Evolutionary conservation across 441 rosid genomes (phyloP).

Genomic region (Arabidopsis lyrata): DNA sequence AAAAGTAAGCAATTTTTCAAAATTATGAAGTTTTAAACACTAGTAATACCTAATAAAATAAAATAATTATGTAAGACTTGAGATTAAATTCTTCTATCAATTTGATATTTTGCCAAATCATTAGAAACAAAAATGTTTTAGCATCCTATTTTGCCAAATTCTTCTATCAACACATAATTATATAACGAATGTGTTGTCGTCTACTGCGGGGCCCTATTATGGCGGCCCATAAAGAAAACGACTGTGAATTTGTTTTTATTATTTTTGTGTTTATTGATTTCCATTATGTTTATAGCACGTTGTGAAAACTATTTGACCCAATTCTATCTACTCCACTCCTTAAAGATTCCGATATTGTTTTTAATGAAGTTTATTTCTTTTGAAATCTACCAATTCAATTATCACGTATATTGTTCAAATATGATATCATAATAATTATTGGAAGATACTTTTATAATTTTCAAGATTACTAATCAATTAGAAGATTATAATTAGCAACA

Average conservation of each 20-base stretch:
- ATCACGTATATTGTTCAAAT: not conserved
- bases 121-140: too few species aligned
- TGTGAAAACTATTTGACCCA: conserved; percentile 28
- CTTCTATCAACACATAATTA: too few species aligned
- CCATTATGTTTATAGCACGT: conserved; percentile 32
- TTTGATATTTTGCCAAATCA: too few species aligned
- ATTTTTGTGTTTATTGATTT: conserved; percentile 6
- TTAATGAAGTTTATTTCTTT: not conserved
- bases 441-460: too few species aligned
- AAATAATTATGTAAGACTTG: too few species aligned
- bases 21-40: too few species aligned
- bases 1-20: too few species aligned
- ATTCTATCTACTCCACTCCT: conserved; percentile 26
- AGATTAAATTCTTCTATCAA: too few species aligned
- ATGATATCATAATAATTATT: not conserved
- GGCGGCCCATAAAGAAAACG: conserved; percentile 29
- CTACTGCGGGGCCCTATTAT: conserved; percentile 5
- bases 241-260: conserved; percentile 2
- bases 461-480: too few species aligned
- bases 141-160: too few species aligned
- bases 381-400: not conserved
- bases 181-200: conserved; percentile 14
- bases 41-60: too few species aligned
- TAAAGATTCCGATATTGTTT: not conserved
- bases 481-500: too few species aligned